Percentiles rank a stretch among this genome's conserved stretches.
These are phyloP conservation scores for Fusarium newnesense DNA, from an alignment of 2,329 filamentous ascomycete genomes.

Conservation along the genomic window DNA sequence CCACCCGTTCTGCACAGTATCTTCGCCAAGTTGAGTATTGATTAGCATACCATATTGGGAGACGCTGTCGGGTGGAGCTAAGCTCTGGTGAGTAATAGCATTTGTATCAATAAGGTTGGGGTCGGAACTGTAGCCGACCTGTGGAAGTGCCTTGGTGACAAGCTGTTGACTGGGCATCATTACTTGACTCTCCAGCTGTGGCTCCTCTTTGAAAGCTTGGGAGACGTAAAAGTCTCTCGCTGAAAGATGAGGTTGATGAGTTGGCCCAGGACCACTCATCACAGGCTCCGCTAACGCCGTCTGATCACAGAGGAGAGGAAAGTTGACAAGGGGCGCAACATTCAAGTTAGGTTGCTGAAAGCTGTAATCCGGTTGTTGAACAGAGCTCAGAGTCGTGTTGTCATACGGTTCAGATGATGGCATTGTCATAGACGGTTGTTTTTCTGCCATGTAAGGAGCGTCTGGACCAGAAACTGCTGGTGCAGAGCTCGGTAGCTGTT, in stretches of 20 bases:
- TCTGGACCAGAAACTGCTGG: slow-evolving; percentile 44
- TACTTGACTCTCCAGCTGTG: slow-evolving; percentile 24
- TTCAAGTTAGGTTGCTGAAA: slow-evolving; percentile 34
- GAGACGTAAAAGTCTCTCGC: slow-evolving; percentile 34
- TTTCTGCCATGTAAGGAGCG: slow-evolving; percentile 48
- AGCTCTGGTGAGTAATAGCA: slow-evolving; percentile 25
- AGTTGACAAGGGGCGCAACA: slow-evolving; percentile 35
- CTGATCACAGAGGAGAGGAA: slow-evolving; percentile 36
- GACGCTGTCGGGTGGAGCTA: slow-evolving; percentile 22
- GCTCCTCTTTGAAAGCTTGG: slow-evolving; percentile 36
- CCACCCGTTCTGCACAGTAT: slow-evolving; percentile 29
- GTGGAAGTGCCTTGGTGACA: slow-evolving; percentile 28
- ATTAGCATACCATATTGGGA: slow-evolving; percentile 34
- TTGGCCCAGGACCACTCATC: slow-evolving; percentile 18
- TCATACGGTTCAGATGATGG: slow-evolving; percentile 33
- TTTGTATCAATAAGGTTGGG: slow-evolving; percentile 25
- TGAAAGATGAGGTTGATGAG: slow-evolving; percentile 30
- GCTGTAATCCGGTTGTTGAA: slow-evolving; percentile 22
- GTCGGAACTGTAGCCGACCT: slow-evolving; percentile 33
- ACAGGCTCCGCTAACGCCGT: slow-evolving; percentile 27
- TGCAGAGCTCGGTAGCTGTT: slow-evolving; percentile 43
- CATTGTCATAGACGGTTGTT: slow-evolving; percentile 40
- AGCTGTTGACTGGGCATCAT: slow-evolving; percentile 33
- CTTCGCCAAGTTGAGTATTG: slow-evolving; percentile 19
- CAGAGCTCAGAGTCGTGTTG: slow-evolving; percentile 20